These are phyloP conservation scores for Licmophora abbreviata DNA, from an alignment of 108 stramenopile genomes.

Conservation along the genomic window DNA sequence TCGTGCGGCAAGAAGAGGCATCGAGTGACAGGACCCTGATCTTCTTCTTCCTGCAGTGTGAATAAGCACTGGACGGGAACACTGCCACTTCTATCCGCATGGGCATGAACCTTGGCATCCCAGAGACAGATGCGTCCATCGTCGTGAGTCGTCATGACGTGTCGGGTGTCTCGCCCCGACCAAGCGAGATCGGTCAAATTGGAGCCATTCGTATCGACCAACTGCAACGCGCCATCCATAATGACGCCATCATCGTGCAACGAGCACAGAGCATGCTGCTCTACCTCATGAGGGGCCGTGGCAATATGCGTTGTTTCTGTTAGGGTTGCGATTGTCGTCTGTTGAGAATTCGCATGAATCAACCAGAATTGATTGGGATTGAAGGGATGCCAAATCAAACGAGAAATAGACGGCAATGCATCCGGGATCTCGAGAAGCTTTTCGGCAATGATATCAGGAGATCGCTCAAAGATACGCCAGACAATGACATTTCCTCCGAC, in stretches of 20 bases:
- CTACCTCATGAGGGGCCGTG: slow-evolving; percentile 19
- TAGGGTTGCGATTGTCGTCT: slow-evolving; percentile 43
- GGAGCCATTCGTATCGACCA: slow-evolving; percentile 11
- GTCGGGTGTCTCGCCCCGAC: slow-evolving; percentile 40
- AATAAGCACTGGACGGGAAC: not conserved
- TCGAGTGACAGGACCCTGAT: slow-evolving; percentile 17
- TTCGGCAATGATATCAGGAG: slow-evolving; percentile 35
- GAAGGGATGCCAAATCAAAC: slow-evolving; percentile 76
- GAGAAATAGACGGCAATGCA: slow-evolving; percentile 6
- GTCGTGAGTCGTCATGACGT: slow-evolving; percentile 53
- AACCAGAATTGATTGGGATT: slow-evolving; percentile 69
- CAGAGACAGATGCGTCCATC: slow-evolving; percentile 60
- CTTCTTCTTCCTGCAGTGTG: slow-evolving; percentile 7
- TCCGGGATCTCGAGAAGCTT: slow-evolving; percentile 44
- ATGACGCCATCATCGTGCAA: slow-evolving; percentile 14
- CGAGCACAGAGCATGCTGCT: slow-evolving; percentile 30
- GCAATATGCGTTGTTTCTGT: slow-evolving; percentile 58
- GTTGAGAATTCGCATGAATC: slow-evolving; percentile 28
- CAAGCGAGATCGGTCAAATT: slow-evolving; percentile 56
- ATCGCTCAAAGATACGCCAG: slow-evolving; percentile 18
- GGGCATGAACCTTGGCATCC: slow-evolving; percentile 28
- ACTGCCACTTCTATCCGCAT: not conserved
- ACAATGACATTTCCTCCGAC: slow-evolving; percentile 29
- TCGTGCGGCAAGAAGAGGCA: slow-evolving; percentile 63
- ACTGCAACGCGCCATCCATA: slow-evolving; percentile 38